phyloP scores from a whole-genome alignment of 768 basidiomycete species.

The Boletus rufocinnamomeus region DNA sequence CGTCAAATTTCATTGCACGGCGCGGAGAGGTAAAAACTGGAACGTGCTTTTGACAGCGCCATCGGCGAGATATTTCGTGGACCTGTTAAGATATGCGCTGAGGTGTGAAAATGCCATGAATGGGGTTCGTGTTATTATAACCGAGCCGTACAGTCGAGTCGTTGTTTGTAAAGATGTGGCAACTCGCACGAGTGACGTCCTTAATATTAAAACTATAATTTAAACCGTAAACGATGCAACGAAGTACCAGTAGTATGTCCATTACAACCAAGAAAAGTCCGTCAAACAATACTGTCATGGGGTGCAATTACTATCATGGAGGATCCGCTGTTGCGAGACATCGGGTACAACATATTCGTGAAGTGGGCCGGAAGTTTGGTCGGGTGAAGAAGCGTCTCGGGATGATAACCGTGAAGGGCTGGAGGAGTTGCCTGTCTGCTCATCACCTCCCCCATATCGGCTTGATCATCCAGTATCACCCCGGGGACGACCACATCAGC shows the following conservation, averaged over 20 bases:
- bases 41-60: slow-evolving; percentile 44
- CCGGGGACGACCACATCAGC: background rate
- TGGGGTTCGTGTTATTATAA: background rate
- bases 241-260: background rate
- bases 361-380: slow-evolving; percentile 7
- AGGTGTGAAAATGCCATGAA: slow-evolving; percentile 31
- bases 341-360: background rate
- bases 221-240: background rate
- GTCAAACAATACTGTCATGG: slow-evolving; percentile 12
- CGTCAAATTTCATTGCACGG: slow-evolving; percentile 15
- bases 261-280: background rate
- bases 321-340: background rate
- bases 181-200: background rate
- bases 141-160: background rate
- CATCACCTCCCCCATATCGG: background rate
- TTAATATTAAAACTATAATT: background rate
- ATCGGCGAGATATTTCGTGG: slow-evolving; percentile 41
- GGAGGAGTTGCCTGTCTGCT: slow-evolving; percentile 6
- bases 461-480: background rate
- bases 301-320: background rate
- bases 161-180: background rate
- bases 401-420: background rate
- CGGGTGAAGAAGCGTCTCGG: slow-evolving; percentile 3
- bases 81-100: slow-evolving; percentile 40
- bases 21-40: slow-evolving; percentile 16